These are phyloP conservation scores for Ceratocystis albifundus DNA, from an alignment of 2,329 filamentous ascomycete genomes.

Conservation along the genomic window DNA sequence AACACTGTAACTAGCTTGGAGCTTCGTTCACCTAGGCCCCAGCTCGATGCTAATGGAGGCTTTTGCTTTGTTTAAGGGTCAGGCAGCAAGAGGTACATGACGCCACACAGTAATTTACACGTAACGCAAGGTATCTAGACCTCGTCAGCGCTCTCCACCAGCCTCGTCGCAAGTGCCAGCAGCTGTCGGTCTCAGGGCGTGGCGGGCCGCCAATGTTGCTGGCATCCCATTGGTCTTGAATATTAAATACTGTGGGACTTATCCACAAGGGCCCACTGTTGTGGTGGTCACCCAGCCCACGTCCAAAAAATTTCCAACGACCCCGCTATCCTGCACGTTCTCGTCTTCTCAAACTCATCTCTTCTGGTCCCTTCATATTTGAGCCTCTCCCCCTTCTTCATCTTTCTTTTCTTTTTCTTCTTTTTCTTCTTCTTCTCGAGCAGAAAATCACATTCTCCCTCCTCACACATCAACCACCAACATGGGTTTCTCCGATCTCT, in stretches of 20 bases:
- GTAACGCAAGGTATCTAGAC: constrained; percentile 2
- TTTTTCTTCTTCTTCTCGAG: constrained; percentile 24
- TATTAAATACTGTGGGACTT: constrained; percentile 19
- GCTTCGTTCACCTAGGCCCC: constrained; percentile 6
- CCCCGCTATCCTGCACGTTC: constrained; percentile 30
- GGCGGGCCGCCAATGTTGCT: background rate
- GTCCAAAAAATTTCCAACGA: constrained; percentile 26
- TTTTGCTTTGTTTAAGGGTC: constrained; percentile 9
- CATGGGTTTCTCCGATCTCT: constrained; percentile 61
- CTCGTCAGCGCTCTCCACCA: background rate
- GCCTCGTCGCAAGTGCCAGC: background rate
- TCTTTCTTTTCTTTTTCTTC: constrained; percentile 25
- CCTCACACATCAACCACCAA: constrained; percentile 30
- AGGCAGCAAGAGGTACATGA: constrained; percentile 19
- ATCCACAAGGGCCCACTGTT: constrained; percentile 17
- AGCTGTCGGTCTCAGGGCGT: background rate
- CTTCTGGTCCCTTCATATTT: constrained; percentile 25
- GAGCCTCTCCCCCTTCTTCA: constrained; percentile 24
- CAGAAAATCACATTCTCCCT: constrained; percentile 24
- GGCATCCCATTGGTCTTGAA: constrained; percentile 14
- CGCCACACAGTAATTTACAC: background rate
- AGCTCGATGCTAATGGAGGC: background rate
- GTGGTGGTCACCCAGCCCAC: constrained; percentile 21
- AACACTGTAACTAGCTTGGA: constrained; percentile 12
- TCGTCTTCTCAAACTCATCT: constrained; percentile 23